Evolutionary conservation across 1,139 yeast genomes (phyloP).

Genomic region (Saccharomycopsis hybrid): DNA sequence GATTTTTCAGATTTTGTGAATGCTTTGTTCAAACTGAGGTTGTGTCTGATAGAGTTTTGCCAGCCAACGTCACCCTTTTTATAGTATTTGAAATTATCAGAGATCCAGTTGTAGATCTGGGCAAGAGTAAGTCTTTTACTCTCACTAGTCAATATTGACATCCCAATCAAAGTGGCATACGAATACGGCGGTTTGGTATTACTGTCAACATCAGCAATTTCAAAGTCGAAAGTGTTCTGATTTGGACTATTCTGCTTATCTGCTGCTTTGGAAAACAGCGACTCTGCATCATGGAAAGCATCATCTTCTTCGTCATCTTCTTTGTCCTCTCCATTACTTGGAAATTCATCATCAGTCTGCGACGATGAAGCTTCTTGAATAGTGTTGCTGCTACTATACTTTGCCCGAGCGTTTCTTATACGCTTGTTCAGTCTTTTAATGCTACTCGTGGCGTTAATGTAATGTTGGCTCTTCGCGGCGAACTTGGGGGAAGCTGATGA

Average conservation of each 20-base stretch:
- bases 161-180: conserved; percentile 89
- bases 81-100: conserved; percentile 82
- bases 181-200: conserved; percentile 82
- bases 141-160: conserved; percentile 85
- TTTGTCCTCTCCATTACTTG: conserved; percentile 9
- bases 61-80: conserved; percentile 85
- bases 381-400: not conserved
- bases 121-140: conserved; percentile 77
- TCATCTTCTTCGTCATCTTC: conserved; percentile 7
- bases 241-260: not conserved
- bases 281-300: no score
- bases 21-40: conserved; percentile 78
- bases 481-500: conserved; percentile 15
- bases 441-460: conserved; percentile 9
- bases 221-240: conserved; percentile 7
- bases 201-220: conserved; percentile 17
- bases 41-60: conserved; percentile 89
- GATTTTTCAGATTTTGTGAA: conserved; percentile 88
- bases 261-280: not conserved
- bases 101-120: conserved; percentile 90
- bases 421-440: conserved; percentile 9
- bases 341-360: conserved; percentile 7
- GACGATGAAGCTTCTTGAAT: not conserved
- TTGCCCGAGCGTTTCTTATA: not conserved
- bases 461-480: not conserved